phyloP scores from a whole-genome alignment of 2,329 filamentous ascomycete genomes.

The Aureobasidium namibiae region DNA sequence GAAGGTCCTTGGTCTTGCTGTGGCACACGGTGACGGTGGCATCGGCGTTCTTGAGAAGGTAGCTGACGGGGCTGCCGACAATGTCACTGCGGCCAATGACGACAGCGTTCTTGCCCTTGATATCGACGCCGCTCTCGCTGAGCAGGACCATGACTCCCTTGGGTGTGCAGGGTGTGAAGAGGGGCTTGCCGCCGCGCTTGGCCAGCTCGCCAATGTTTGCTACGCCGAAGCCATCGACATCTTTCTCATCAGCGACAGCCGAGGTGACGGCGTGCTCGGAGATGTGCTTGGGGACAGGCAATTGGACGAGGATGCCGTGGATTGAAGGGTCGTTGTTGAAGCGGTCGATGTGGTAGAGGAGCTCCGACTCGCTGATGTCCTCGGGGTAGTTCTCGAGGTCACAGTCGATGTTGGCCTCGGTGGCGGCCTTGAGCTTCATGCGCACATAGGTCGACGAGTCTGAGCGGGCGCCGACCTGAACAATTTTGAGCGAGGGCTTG shows the following conservation, averaged over 20 bases:
- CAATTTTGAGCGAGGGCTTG: slow-evolving; percentile 83
- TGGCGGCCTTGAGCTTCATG: slow-evolving; percentile 97
- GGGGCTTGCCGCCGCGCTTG: slow-evolving; percentile 82
- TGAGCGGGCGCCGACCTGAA: slow-evolving; percentile 90
- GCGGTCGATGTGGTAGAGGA: slow-evolving; percentile 69
- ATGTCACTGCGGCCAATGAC: slow-evolving; percentile 95
- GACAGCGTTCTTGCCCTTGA: slow-evolving; percentile 85
- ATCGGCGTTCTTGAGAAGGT: slow-evolving; percentile 88
- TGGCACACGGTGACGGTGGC: slow-evolving; percentile 96
- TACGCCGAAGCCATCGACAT: slow-evolving; percentile 94
- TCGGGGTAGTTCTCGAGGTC: slow-evolving; percentile 78
- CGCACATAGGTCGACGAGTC: slow-evolving; percentile 98
- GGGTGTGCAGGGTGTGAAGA: slow-evolving; percentile 91
- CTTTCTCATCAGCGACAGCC: slow-evolving; percentile 84
- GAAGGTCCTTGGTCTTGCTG: slow-evolving; percentile 70
- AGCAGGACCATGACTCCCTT: slow-evolving; percentile 95
- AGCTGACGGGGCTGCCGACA: slow-evolving; percentile 93
- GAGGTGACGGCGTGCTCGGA: slow-evolving; percentile 87
- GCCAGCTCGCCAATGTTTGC: slow-evolving; percentile 93
- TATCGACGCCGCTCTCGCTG: slow-evolving; percentile 70
- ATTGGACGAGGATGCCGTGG: slow-evolving; percentile 88
- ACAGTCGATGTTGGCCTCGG: slow-evolving; percentile 89
- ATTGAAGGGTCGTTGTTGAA: slow-evolving; percentile 82
- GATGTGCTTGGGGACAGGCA: slow-evolving; percentile 82
- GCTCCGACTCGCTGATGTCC: slow-evolving; percentile 71